Evolutionary conservation across 768 basidiomycete genomes (phyloP), one percentile per base, ranked within the genome.

Genomic region (Agaricus bisporus): DNA sequence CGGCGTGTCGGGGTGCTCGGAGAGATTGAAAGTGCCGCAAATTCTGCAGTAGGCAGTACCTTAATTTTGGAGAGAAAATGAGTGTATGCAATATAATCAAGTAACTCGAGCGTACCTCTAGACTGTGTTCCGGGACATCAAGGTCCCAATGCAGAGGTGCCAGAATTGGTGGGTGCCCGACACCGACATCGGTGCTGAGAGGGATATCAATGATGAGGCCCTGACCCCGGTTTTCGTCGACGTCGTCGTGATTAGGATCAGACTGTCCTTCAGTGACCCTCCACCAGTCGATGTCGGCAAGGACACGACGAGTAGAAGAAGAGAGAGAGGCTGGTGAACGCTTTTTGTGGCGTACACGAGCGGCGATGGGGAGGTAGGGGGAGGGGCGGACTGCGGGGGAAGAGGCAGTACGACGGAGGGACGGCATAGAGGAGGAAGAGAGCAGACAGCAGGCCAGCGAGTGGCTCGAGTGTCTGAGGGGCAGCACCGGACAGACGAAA

Each of bases 281-380:
- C 88, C 88, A 91, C 88, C 89, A 91, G 66, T 90, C 88, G 63
- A 91, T 85, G 73, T 91, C 89, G 32, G 86, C 88, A 56, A 91
- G 77, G 60, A 91, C 86, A 60, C 87, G 78, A 64, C 89, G 78
- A 58, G 67, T 73, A 59, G 65, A 67, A 59, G 65, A 67, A 35
- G 79, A 80, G 63, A 86, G 83, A 60, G 87, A 86, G 56, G 80
- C 85, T 18, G 83, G 82, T 11, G 85, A 79, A 56, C 88, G 82
- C 63, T 85, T 79, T 54, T 78, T 69, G 39, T 80, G 70, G 54
- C 74, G 69, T 20, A 70, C 70, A 29, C 73, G 68, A 48, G 63
- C 68, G 52, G 63, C 56, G n/a, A 57, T 46, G 54, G 67, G 67
- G 28, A 72, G 77, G 66, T 90, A 91, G 3, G 88, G 89, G 10